Percentiles rank a stretch among this genome's conserved stretches.
phyloP scores from a whole-genome alignment of 192 early-diverging fungal species.

The Spizellomyces sp. region DNA sequence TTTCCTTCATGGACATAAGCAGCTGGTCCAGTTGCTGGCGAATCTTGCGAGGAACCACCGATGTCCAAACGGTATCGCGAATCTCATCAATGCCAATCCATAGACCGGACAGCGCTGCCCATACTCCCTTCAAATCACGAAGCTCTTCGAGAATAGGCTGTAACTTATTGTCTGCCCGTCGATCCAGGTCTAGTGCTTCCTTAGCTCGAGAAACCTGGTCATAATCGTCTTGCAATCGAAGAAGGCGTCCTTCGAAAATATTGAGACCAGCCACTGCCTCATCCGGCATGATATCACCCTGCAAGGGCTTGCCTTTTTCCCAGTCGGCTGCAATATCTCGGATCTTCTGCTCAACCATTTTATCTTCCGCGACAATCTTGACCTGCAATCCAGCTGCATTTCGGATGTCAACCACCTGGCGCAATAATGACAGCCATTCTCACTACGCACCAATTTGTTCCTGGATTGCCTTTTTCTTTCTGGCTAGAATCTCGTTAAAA shows the following conservation, averaged over 20 bases:
- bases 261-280: conserved; percentile 78
- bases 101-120: conserved; percentile 77
- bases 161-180: conserved; percentile 66
- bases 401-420: too few species aligned
- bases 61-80: conserved; percentile 85
- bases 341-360: conserved; percentile 82
- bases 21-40: conserved; percentile 85
- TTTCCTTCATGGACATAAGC: conserved; percentile 79
- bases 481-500: conserved; percentile 89
- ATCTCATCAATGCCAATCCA: conserved; percentile 86
- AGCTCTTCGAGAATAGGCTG: conserved; percentile 89
- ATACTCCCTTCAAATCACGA: conserved; percentile 89
- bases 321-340: conserved; percentile 82
- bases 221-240: conserved; percentile 80
- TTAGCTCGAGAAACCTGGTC: conserved; percentile 88
- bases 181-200: conserved; percentile 89
- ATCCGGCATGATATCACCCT: conserved; percentile 88
- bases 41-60: conserved; percentile 86
- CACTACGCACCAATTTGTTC: conserved; percentile 75
- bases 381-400: conserved; percentile 79
- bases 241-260: conserved; percentile 83
- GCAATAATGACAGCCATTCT: conserved; percentile 27
- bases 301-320: conserved; percentile 93
- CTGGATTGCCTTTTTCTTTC: conserved; percentile 90
- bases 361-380: conserved; percentile 95